Evolutionary conservation across 164 flowering plant genomes (phyloP), one percentile per base, ranked within the genome.

Genomic region (Aristolochia californica): DNA sequence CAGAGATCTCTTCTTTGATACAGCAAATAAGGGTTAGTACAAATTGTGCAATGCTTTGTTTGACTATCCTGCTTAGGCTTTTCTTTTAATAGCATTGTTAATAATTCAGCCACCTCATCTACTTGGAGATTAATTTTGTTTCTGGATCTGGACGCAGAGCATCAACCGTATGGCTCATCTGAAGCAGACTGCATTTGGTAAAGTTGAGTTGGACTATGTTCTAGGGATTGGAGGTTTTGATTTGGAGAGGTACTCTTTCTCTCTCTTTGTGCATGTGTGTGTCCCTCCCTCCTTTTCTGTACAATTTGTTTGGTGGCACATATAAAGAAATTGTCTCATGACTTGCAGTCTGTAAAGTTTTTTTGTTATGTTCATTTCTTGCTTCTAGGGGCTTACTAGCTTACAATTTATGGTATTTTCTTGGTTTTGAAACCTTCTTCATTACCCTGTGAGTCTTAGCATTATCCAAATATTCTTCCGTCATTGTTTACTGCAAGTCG

Each of bases 191-290:
- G 65, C 83, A 65, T 93, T 62, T 76, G 98, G 98, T 66, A 78
- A 85, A 68, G 99, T 93, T 70, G 85, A 93, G 70, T 68, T 93
- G 72, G 96, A 93, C 68, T 93, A 93, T 75, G 97, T 93, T 70
- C 99, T 93, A 73, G 99, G 99, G 11, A 78, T 93, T 67, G 99
- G 99, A 67, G 99, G 97, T 65, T 89, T 87, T 73, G 99, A 93
- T 72, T 77, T 93, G 79, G 99, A 93, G 72, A 89, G 96, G 97
- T 91, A 62, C 51, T 53, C 47, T 63, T 45, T 9, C 20, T 48
- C 18, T 25, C 22, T 58, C 20, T 47, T 8, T 47, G n/a, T 47
- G 1, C 7, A 2, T 28, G 4, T 28, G 4, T 28, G 4, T 28
- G 30, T 28, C 30, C 7, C 30, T 28, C 30, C 7, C 30, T 28